Percentiles rank a stretch among this genome's conserved stretches.
Evolutionary conservation across 108 stramenopile species (phyloP).

Genomic region (Discostella stelligeroides): DNA sequence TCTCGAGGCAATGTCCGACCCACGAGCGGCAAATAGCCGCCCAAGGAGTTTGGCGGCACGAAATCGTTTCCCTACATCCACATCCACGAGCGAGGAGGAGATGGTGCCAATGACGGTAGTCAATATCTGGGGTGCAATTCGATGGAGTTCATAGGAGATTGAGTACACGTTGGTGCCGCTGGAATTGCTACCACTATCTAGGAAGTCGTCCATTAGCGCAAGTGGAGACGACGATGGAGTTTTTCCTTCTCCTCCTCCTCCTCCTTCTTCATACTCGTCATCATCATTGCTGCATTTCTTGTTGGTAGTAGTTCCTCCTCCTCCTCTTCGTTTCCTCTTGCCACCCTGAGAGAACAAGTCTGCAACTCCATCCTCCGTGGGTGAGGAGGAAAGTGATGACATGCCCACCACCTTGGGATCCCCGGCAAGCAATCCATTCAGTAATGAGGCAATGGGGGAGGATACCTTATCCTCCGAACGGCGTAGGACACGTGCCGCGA

Average conservation of each 20-base stretch:
- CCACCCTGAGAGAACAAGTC: background rate
- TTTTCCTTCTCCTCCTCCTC: background rate
- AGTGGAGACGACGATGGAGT: background rate
- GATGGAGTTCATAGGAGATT: conserved; percentile 73
- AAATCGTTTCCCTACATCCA: conserved; percentile 50
- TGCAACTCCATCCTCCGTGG: conserved; percentile 5
- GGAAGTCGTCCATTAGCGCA: background rate
- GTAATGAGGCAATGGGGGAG: conserved; percentile 62
- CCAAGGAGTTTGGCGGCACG: conserved; percentile 70
- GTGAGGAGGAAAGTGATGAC: conserved; percentile 21
- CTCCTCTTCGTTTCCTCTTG: background rate
- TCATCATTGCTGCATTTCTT: conserved; percentile 21
- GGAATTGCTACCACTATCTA: background rate
- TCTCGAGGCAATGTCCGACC: conserved; percentile 41
- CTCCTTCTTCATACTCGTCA: background rate
- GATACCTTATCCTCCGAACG: conserved; percentile 64
- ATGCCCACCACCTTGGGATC: conserved; percentile 54
- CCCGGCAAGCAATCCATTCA: conserved; percentile 76
- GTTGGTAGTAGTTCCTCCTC: conserved; percentile 4
- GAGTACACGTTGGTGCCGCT: conserved; percentile 57
- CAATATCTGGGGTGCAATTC: conserved; percentile 69
- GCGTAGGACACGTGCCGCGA: conserved; percentile 64
- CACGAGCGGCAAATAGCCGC: conserved; percentile 54
- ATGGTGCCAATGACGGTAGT: conserved; percentile 86
- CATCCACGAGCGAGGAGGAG: conserved; percentile 45